phyloP scores from a whole-genome alignment of 306 rosid species.

The Glycyrrhiza uralensis region DNA sequence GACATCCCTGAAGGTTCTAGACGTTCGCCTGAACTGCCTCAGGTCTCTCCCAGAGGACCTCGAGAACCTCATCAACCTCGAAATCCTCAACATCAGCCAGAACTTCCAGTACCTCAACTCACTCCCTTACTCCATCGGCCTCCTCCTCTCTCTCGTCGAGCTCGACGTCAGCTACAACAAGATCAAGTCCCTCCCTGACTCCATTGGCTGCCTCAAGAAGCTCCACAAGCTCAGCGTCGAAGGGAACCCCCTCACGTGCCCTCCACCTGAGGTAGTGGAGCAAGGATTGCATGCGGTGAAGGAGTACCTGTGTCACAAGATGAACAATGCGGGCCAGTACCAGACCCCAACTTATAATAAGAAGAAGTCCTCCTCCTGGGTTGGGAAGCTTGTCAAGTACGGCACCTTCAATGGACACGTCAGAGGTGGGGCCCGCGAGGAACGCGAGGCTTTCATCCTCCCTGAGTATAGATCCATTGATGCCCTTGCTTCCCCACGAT shows the following conservation, averaged over 20 bases:
- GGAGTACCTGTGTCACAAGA: conserved; percentile 58
- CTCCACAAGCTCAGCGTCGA: conserved; percentile 62
- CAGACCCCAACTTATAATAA: conserved; percentile 36
- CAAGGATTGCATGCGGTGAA: conserved; percentile 62
- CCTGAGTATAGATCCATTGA: conserved; percentile 60
- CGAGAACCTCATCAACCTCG: conserved; percentile 78
- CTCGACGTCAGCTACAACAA: conserved; percentile 79
- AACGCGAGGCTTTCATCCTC: conserved; percentile 40
- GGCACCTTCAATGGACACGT: conserved; percentile 46
- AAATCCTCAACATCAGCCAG: conserved; percentile 77
- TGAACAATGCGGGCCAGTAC: conserved; percentile 51
- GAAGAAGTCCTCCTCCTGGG: conserved; percentile 70
- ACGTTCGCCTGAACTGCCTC: conserved; percentile 77
- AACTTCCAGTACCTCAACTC: conserved; percentile 75
- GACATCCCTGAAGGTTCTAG: conserved; percentile 49
- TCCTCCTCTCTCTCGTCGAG: conserved; percentile 68
- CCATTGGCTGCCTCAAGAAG: conserved; percentile 68
- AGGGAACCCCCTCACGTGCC: conserved; percentile 79
- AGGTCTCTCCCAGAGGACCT: conserved; percentile 64
- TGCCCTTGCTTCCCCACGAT: conserved; percentile 64
- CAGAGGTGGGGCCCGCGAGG: conserved; percentile 21
- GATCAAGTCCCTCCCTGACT: conserved; percentile 56
- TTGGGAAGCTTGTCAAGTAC: conserved; percentile 57
- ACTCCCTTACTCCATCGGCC: conserved; percentile 77
- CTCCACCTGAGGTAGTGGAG: conserved; percentile 57